Percentiles rank a stretch among this genome's conserved stretches.
These are phyloP conservation scores for Hansenula sp. DNA, from an alignment of 1,139 yeast genomes.

Conservation along the genomic window DNA sequence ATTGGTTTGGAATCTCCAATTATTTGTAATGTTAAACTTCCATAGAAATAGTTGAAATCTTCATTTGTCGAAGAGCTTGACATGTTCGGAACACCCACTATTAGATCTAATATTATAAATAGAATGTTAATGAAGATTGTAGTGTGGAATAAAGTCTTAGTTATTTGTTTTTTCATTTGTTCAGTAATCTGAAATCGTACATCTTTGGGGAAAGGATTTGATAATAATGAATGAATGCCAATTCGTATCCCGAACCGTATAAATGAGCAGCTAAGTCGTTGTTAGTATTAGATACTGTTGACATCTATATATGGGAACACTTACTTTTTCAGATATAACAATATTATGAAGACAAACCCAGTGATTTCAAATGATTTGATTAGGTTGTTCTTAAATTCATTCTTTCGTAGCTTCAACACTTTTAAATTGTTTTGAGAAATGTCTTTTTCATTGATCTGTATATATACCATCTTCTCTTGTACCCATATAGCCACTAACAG, in stretches of 20 bases:
- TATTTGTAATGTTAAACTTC: conserved; percentile 33
- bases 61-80: conserved; percentile 10
- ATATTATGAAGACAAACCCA: conserved; percentile 25
- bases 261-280: conserved; percentile 18
- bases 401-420: conserved; percentile 24
- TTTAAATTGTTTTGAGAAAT: conserved; percentile 20
- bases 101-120: conserved; percentile 21
- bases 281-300: not conserved
- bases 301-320: conserved; percentile 13
- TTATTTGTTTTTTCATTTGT: conserved; percentile 13
- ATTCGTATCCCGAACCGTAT: conserved; percentile 21
- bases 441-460: conserved; percentile 11
- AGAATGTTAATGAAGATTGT: conserved; percentile 9
- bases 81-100: conserved; percentile 24
- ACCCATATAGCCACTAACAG: not conserved
- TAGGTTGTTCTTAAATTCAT: conserved; percentile 21
- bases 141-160: conserved; percentile 15
- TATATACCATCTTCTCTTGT: not conserved
- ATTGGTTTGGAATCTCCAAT: conserved; percentile 38
- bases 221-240: conserved; percentile 25
- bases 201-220: conserved; percentile 31
- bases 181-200: conserved; percentile 16
- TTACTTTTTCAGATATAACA: conserved; percentile 24
- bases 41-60: conserved; percentile 23
- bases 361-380: conserved; percentile 19